Conservation (phyloP, 495 filamentous ascomycete species). For the Aspergillus baeticus region DNA sequence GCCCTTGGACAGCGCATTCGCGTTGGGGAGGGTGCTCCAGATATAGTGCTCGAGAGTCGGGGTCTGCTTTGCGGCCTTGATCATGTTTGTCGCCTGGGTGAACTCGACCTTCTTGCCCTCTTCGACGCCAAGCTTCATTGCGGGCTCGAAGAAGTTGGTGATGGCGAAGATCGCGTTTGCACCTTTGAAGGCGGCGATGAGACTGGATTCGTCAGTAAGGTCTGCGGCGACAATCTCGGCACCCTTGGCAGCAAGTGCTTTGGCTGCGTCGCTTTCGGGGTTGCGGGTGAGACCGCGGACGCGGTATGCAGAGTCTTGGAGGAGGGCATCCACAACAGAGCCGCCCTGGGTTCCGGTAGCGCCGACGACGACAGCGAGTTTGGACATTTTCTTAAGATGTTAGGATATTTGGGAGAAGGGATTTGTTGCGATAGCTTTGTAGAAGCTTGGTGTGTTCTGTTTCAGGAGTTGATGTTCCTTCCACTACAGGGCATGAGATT, state of each 20-base stretch:
- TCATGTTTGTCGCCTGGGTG: constrained; percentile 25
- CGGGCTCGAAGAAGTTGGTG: constrained; percentile 49
- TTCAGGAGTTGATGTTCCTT: no score
- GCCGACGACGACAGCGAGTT: no score
- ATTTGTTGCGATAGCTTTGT: no score
- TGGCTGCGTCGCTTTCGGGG: constrained; percentile 16
- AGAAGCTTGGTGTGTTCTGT: no score
- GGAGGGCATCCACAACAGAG: no score
- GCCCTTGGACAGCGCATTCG: no score
- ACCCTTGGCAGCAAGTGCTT: constrained; percentile 36
- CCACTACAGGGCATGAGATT: no score
- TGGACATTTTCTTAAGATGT: no score
- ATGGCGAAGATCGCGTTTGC: constrained; percentile 43
- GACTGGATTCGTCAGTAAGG: constrained; percentile 35
- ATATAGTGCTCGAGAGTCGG: constrained; percentile 25
- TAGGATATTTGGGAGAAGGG: no score
- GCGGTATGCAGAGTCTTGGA: no score
- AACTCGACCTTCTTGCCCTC: constrained; percentile 13
- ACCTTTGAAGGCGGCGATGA: constrained; percentile 39
- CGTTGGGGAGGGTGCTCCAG: constrained; percentile 23
- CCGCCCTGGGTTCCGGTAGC: no score
- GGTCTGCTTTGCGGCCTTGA: constrained; percentile 25
- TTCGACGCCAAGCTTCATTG: not conserved
- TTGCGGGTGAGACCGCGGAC: no score
- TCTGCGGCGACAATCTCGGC: constrained; percentile 47